A percentile compares a stretch with the other conserved stretches of the same genome.
Evolutionary conservation across 345 rosid genomes (phyloP).

Genomic region (Cardamine occulta): DNA sequence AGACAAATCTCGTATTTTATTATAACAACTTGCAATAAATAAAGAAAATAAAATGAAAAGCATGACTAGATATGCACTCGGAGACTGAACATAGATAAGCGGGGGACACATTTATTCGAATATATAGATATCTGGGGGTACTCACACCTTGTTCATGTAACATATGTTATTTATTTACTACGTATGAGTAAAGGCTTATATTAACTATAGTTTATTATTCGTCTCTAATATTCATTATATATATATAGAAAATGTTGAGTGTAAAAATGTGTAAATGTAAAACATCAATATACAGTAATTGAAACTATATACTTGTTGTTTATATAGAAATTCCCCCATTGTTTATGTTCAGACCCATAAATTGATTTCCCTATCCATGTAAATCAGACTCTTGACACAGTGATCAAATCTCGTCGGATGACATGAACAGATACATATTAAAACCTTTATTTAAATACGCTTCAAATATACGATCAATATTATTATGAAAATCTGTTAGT

Average conservation of each 20-base stretch:
- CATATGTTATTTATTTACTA: neutral
- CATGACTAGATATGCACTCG: conserved; percentile 43
- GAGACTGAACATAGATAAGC: conserved; percentile 26
- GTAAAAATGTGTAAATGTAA: neutral
- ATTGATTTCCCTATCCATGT: neutral
- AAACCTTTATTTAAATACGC: neutral
- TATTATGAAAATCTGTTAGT: neutral
- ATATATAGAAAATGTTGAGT: neutral
- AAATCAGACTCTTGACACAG: neutral
- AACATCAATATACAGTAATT: neutral
- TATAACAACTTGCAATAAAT: conserved; percentile 17
- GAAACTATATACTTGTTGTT: neutral
- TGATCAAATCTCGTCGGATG: neutral
- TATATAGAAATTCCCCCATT: neutral
- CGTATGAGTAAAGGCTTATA: neutral
- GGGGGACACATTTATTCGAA: conserved; percentile 8
- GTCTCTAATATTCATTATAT: neutral
- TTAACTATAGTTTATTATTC: neutral
- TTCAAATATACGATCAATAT: neutral
- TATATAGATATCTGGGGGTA: conserved; percentile 25
- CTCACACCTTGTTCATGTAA: neutral
- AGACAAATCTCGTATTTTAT: neutral
- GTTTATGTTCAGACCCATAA: neutral
- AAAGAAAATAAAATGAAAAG: neutral
- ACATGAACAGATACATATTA: neutral